These are phyloP conservation scores for Mycena rosella DNA, from an alignment of 768 basidiomycete genomes.

Conservation along the genomic window DNA sequence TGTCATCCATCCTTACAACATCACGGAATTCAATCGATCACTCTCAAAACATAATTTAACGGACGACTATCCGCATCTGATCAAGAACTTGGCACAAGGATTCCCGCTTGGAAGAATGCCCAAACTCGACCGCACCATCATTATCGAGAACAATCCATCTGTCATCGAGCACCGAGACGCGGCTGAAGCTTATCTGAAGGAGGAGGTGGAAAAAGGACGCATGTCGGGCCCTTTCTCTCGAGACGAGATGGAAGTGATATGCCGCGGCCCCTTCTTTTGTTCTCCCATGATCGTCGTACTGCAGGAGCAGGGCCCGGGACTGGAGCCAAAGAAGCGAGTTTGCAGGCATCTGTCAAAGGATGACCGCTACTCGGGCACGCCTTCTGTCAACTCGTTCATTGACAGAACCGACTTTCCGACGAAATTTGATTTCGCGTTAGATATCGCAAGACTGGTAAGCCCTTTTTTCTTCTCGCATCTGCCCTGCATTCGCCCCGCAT, in stretches of 20 bases:
- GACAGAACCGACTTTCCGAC: too few relatives aligned
- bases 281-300: constrained; percentile 41
- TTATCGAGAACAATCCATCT: constrained; percentile 32
- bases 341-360: too few relatives aligned
- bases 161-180: constrained; percentile 10
- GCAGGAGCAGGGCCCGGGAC: background rate
- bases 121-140: background rate
- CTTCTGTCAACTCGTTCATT: too few relatives aligned
- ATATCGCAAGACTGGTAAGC: too few relatives aligned
- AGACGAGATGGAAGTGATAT: constrained; percentile 15
- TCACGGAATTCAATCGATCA: constrained; percentile 41
- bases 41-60: constrained; percentile 41
- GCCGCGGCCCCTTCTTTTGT: constrained; percentile 42
- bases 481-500: too few relatives aligned
- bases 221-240: constrained; percentile 33
- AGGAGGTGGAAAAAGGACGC: constrained; percentile 2
- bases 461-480: too few relatives aligned
- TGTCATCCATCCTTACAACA: constrained; percentile 48
- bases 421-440: too few relatives aligned
- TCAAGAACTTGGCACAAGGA: constrained; percentile 44
- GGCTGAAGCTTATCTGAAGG: background rate
- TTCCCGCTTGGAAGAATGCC: constrained; percentile 28
- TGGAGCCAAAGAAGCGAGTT: too few relatives aligned
- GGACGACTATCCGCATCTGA: constrained; percentile 44
- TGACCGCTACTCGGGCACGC: too few relatives aligned